These are phyloP conservation scores for Angophora floribunda DNA, from an alignment of 345 rosid species.

Conservation along the genomic window DNA sequence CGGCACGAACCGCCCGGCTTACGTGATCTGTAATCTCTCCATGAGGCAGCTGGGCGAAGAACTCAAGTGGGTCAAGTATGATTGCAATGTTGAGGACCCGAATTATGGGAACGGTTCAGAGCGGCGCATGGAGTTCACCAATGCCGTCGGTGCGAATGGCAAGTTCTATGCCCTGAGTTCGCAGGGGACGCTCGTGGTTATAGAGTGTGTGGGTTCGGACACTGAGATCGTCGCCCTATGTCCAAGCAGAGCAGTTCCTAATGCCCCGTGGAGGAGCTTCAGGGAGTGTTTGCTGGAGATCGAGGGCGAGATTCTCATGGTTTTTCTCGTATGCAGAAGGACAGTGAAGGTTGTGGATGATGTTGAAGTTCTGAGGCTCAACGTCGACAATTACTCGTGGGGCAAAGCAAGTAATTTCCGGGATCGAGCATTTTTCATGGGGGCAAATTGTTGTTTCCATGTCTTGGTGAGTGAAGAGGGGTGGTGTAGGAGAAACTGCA, in stretches of 20 bases:
- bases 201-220: constrained; percentile 1
- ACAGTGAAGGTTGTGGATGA: constrained; percentile 3
- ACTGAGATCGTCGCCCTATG: background rate
- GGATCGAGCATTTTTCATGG: constrained; percentile 6
- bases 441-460: constrained; percentile 11
- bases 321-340: constrained; percentile 8
- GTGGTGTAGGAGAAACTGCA: constrained; percentile 1
- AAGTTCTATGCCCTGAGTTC: constrained; percentile 24
- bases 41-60: background rate
- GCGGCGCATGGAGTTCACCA: constrained; percentile 1
- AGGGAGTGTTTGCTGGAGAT: constrained; percentile 22
- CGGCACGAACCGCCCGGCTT: constrained; percentile 9
- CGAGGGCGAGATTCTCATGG: constrained; percentile 3
- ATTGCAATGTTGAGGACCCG: constrained; percentile 9
- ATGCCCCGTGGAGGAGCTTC: background rate
- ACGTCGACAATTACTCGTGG: background rate
- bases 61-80: constrained; percentile 6
- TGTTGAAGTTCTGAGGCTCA: constrained; percentile 12
- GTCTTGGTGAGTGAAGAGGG: constrained; percentile 4
- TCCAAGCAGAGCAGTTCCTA: constrained; percentile 5
- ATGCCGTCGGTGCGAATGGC: constrained; percentile 12
- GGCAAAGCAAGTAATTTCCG: constrained; percentile 1
- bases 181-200: constrained; percentile 17
- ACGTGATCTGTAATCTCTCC: background rate
- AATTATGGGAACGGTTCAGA: background rate